These are phyloP conservation scores for Podila epigama DNA, from an alignment of 192 early-diverging fungal genomes.

Conservation along the genomic window DNA sequence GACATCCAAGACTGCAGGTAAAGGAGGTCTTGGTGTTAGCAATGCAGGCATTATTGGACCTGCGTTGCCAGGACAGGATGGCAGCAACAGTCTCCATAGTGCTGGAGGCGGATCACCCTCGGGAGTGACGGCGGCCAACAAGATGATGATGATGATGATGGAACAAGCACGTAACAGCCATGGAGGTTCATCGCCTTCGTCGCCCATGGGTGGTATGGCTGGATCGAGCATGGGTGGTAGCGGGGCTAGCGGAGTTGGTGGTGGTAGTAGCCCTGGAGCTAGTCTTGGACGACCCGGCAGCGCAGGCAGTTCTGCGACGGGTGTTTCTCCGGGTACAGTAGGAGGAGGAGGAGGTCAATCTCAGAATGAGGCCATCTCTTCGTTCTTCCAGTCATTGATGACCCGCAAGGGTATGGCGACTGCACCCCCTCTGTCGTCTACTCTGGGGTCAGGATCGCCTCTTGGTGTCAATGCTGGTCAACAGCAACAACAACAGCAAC, in stretches of 20 bases:
- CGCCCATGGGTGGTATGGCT: constrained; percentile 13
- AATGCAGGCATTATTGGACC: constrained; percentile 26
- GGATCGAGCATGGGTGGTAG: not conserved
- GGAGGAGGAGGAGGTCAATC: constrained; percentile 38
- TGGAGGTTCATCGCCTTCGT: not conserved
- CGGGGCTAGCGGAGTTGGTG: too few species aligned
- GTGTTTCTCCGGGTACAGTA: not conserved
- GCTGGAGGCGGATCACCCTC: too few species aligned
- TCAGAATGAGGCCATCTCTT: constrained; percentile 83
- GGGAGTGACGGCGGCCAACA: not conserved
- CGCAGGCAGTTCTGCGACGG: constrained; percentile 5
- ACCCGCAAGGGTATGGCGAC: constrained; percentile 60
- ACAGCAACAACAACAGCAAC: too few species aligned
- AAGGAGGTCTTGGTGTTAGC: constrained; percentile 13
- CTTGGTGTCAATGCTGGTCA: too few species aligned
- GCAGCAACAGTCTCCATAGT: too few species aligned
- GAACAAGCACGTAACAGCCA: constrained; percentile 10
- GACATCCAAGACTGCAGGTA: constrained; percentile 22
- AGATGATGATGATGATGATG: constrained; percentile 29
- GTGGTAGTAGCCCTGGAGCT: too few species aligned
- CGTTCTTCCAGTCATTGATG: constrained; percentile 91
- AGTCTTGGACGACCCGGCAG: not conserved
- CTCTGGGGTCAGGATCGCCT: too few species aligned
- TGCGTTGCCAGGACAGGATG: constrained; percentile 9
- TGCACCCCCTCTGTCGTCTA: not conserved